Conservation (phyloP, 306 rosid genomes). For the Benincasa hispida region DNA sequence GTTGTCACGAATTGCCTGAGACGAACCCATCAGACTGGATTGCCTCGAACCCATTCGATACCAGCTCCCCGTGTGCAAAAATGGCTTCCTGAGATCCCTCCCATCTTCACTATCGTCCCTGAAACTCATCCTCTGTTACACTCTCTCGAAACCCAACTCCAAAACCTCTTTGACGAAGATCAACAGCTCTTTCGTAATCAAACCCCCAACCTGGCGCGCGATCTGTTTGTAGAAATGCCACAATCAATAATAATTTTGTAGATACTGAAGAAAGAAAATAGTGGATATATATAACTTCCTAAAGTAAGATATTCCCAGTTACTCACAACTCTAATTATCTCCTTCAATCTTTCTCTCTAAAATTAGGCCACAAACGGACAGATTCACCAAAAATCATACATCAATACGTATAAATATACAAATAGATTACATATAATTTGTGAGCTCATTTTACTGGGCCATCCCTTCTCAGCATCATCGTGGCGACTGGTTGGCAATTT, state of each 20-base stretch:
- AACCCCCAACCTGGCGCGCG: conserved; percentile 2
- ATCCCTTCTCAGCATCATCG: background rate
- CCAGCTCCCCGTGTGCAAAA: conserved; percentile 93
- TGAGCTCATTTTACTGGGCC: background rate
- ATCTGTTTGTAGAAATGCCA: background rate
- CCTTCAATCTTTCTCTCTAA: background rate
- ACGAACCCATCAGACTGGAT: conserved; percentile 66
- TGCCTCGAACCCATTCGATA: conserved; percentile 66
- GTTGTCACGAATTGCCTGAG: conserved; percentile 63
- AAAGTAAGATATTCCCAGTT: background rate
- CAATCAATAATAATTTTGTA: background rate
- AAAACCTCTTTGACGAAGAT: background rate
- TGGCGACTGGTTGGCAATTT: background rate
- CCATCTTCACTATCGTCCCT: conserved; percentile 63
- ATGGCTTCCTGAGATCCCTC: conserved; percentile 77
- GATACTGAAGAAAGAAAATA: background rate
- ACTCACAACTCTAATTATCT: background rate
- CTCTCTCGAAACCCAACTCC: conserved; percentile 4
- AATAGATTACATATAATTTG: background rate
- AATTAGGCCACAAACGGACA: conserved; percentile 2
- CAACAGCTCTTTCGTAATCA: background rate
- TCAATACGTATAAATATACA: background rate
- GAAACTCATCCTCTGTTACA: conserved; percentile 38
- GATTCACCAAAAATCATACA: background rate
- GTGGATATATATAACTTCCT: background rate